Base-by-base conservation (phyloP, 768 basidiomycete species). In the Pulveroboletus sp. region DNA sequence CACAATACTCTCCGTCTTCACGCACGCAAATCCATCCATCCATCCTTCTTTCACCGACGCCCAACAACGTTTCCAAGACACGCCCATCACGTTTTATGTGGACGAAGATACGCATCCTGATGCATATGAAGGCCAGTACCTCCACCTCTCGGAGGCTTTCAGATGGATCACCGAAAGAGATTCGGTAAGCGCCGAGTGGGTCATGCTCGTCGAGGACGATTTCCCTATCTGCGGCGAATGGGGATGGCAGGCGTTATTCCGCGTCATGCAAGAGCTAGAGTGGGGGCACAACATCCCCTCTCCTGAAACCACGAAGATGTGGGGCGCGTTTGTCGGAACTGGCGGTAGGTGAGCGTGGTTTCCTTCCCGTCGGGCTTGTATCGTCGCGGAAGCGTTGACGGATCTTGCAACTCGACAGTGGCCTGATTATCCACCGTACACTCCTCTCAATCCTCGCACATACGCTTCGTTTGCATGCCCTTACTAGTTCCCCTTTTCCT, bases 141-240 rank as follows among this genome's bases (percentile, higher is more conserved):
- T 74, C 30, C 74, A 74, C 55, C 63, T 71, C 30, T 64, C 71
- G 8, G 74, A 76, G 40, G 73, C 73, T 5, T 68, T 75, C 36
- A 50, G 67, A 26, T 75, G 72, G 75, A 53, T 59, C 50, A 31
- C 43, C 31, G 60, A 60, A 38, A 59, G 49, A 36, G 49, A 51
- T 5, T 31, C 50, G 1, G 28, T 14, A n/a, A 50, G 53, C 33
- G 64, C 71, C 13, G 72, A 75, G 48, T 75, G 73, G 72, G 53
- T 75, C 5, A 74, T 74, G 69, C 59, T 75, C 11, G 60, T 72
- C 27, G 74, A 74, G 46, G 73, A 76, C 53, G 73, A 76, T 52
- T 75, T 75, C 40, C 73, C 74, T 0, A 39, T 75, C 17, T 75
- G 73, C 28, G 69, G 64, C 14, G 64, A 65, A 6, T 65, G 68